Evolutionary conservation across 23 red algal species (phyloP).

Genomic region (Chondrus crispus): DNA sequence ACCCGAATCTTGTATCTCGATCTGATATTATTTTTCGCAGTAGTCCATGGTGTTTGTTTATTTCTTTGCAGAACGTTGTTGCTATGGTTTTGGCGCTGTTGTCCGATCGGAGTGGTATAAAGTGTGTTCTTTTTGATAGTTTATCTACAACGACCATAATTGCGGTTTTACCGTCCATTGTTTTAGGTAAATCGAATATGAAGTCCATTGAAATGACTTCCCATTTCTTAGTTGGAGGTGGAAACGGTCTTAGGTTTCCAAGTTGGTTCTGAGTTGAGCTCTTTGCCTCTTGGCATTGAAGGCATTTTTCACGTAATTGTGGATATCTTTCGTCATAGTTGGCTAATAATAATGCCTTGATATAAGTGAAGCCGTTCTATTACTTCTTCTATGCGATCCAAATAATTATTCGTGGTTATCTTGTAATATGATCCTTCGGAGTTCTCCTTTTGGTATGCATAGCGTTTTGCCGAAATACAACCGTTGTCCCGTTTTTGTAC

Average conservation of each 20-base stretch:
- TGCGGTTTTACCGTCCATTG: background rate
- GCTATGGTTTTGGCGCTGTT: background rate
- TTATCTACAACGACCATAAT: background rate
- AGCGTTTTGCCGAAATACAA: background rate
- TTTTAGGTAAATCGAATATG: constrained; percentile 20
- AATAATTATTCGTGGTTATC: constrained; percentile 5
- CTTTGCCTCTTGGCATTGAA: background rate
- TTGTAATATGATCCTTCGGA: background rate
- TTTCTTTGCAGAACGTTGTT: background rate
- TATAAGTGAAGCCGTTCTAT: background rate
- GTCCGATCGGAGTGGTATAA: background rate
- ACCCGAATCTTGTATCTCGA: background rate
- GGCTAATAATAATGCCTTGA: constrained; percentile 17
- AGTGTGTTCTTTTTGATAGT: background rate
- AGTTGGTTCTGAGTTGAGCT: constrained; percentile 4
- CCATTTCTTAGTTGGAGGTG: background rate
- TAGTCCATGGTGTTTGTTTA: background rate
- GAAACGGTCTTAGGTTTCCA: background rate
- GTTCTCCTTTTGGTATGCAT: background rate
- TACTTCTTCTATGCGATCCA: background rate
- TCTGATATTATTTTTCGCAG: constrained; percentile 2
- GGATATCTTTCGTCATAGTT: background rate
- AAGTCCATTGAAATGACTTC: constrained; percentile 25
- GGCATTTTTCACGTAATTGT: background rate
- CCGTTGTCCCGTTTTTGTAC: background rate